A percentile compares a stretch with the other conserved stretches of the same genome.
phyloP scores from a whole-genome alignment of 2,329 filamentous ascomycete genomes.

The Fusarium virguliforme region DNA sequence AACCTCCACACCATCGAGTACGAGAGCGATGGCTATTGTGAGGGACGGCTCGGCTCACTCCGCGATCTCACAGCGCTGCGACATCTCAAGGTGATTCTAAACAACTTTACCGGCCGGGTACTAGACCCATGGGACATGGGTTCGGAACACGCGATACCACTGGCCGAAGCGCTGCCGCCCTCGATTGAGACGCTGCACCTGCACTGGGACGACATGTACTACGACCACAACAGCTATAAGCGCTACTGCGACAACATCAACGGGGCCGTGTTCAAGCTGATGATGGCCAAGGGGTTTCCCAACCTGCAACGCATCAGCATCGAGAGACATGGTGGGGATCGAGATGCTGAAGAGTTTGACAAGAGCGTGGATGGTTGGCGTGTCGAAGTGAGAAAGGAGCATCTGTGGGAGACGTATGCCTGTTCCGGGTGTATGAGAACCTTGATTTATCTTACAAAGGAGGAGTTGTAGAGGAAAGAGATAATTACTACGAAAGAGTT shows the following conservation, averaged over 20 bases:
- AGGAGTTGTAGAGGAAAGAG: not conserved
- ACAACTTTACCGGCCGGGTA: not conserved
- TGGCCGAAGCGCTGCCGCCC: not conserved
- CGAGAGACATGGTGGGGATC: not conserved
- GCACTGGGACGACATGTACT: not conserved
- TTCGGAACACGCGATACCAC: not conserved
- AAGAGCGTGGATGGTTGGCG: not conserved
- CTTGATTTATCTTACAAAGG: not conserved
- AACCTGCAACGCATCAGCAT: conserved; percentile 1
- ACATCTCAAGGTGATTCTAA: not conserved
- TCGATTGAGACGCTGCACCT: not conserved
- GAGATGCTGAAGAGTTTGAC: not conserved
- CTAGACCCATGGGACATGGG: not conserved
- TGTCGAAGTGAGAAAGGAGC: not conserved
- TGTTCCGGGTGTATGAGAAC: not conserved
- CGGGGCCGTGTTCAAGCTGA: not conserved
- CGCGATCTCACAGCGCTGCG: not conserved
- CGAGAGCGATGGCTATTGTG: not conserved
- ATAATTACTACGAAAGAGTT: too few species aligned
- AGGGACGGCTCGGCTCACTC: conserved; percentile 5
- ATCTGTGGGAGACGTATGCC: not conserved
- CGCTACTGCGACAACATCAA: not conserved
- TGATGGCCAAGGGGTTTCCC: not conserved
- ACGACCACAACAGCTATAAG: not conserved
- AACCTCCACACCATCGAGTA: not conserved